Evolutionary conservation across 306 rosid genomes (phyloP).

Genomic region (Fragaria iinumae): DNA sequence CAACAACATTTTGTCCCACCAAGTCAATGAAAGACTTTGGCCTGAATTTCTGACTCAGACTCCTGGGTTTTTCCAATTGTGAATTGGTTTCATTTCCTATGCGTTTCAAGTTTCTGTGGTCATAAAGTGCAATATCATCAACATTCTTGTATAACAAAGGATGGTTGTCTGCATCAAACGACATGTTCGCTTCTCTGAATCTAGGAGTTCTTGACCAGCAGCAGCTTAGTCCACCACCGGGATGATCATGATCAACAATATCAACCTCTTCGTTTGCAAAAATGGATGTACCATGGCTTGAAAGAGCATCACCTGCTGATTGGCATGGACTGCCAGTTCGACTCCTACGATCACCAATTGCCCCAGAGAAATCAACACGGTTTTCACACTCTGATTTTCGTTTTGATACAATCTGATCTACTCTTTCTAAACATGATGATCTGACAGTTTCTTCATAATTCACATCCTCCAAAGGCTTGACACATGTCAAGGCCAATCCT

Average conservation of each 20-base stretch:
- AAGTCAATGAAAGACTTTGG: conserved; percentile 70
- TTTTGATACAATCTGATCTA: conserved; percentile 24
- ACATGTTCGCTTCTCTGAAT: conserved; percentile 45
- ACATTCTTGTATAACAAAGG: conserved; percentile 45
- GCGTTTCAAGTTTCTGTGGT: conserved; percentile 34
- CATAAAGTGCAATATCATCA: conserved; percentile 38
- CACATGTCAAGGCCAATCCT: conserved; percentile 37
- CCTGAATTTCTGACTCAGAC: conserved; percentile 66
- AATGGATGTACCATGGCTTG: conserved; percentile 24
- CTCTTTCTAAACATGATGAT: conserved; percentile 40
- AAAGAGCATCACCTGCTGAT: conserved; percentile 40
- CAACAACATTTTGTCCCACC: conserved; percentile 81
- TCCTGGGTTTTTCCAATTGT: conserved; percentile 54
- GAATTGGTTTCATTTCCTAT: conserved; percentile 40
- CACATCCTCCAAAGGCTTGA: conserved; percentile 44
- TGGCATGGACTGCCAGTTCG: conserved; percentile 47
- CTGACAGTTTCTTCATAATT: conserved; percentile 25
- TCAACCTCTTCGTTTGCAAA: conserved; percentile 41
- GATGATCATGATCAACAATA: conserved; percentile 36
- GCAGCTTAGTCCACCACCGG: conserved; percentile 56
- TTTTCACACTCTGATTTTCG: conserved; percentile 26
- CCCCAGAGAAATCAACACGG: conserved; percentile 33
- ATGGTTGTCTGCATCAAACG: conserved; percentile 42
- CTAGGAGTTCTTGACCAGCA: conserved; percentile 76
- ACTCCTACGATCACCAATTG: conserved; percentile 35